Conservation (phyloP, 225 moss, liverwort and hornwort genomes). For the Marchantia paleacea region DNA sequence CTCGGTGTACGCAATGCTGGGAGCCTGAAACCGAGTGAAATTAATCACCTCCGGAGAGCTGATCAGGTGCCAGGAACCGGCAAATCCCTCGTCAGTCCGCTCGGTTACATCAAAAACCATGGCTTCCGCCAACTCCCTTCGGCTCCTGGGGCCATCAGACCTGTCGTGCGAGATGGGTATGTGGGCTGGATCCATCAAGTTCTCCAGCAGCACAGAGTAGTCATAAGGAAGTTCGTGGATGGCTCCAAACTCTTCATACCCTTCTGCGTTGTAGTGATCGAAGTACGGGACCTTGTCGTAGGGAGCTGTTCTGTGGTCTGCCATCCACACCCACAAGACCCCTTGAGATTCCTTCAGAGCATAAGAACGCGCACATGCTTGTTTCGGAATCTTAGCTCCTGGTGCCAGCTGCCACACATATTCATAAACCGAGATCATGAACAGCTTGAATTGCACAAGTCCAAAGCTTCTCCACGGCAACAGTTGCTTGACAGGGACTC, state of each 20-base stretch:
- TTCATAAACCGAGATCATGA: not conserved
- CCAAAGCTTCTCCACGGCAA: too few species aligned
- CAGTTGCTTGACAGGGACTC: too few species aligned
- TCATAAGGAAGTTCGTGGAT: slow-evolving; percentile 80
- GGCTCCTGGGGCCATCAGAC: slow-evolving; percentile 51
- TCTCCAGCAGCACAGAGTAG: slow-evolving; percentile 76
- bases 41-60: slow-evolving; percentile 22
- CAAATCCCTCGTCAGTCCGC: slow-evolving; percentile 62
- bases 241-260: slow-evolving; percentile 31
- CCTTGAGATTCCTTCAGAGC: slow-evolving; percentile 67
- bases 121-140: slow-evolving; percentile 65
- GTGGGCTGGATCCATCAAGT: slow-evolving; percentile 84
- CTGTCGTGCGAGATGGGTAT: slow-evolving; percentile 81
- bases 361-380: slow-evolving; percentile 65
- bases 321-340: slow-evolving; percentile 88
- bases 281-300: slow-evolving; percentile 59
- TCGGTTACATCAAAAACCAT: slow-evolving; percentile 66
- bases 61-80: slow-evolving; percentile 52
- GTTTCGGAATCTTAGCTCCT: slow-evolving; percentile 71
- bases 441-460: not conserved
- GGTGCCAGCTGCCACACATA: slow-evolving; percentile 49
- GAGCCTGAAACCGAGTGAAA: slow-evolving; percentile 56
- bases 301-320: slow-evolving; percentile 47
- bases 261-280: slow-evolving; percentile 52
- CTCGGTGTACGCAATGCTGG: slow-evolving; percentile 56